Evolutionary conservation across 2,329 filamentous ascomycete species (phyloP), one percentile per base, ranked within the genome.

Genomic region (Diplodia intermedia): DNA sequence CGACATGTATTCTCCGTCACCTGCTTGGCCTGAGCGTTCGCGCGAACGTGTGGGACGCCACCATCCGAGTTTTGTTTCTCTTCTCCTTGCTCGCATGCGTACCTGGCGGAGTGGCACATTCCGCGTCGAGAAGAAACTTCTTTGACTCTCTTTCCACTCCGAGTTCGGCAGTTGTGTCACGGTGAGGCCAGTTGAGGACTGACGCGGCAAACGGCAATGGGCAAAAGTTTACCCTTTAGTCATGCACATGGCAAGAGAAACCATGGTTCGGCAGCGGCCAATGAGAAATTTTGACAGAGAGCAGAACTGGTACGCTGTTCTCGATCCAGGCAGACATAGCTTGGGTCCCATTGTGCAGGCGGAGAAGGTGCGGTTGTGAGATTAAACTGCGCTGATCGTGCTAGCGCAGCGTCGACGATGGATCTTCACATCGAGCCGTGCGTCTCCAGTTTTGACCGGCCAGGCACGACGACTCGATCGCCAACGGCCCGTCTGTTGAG

Each of bases 321-420:
- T 33, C 29, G 26, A 26, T 26, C 2, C 23, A 33, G 31, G 31
- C 5, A 33, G 31, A 33, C 31, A 33, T 5, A n/a, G 40, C 5
- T 29, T 26, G n/a, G 26, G 12, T n/a, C 31, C 52, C 26, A 18
- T 33, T 36, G 20, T 38, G 54, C 8, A 23, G 31, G n/a, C 55
- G 36, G 29, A n/a, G 14, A 29, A 60, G 55, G 18, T 60, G 55
- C 55, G 29, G 55, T 26, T 26, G 56, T 61, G 56, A 61, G 38
- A 61, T 61, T 61, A 61, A 49, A 61, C 56, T 31, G 38, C 40
- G 56, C 29, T 26, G 56, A 61, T 61, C 56, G 9, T 47, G 26
- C 38, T 61, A 47, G 56, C 40, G 56, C 56, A 29, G 56, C 56
- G 56, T 31, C 40, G 56, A 61, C 40, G 56, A 61, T 61, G 56